A percentile compares a stretch with the other conserved stretches of the same genome.
phyloP scores from a whole-genome alignment of 2,329 filamentous ascomycete genomes.

The Aspergillus quadricinctus region DNA sequence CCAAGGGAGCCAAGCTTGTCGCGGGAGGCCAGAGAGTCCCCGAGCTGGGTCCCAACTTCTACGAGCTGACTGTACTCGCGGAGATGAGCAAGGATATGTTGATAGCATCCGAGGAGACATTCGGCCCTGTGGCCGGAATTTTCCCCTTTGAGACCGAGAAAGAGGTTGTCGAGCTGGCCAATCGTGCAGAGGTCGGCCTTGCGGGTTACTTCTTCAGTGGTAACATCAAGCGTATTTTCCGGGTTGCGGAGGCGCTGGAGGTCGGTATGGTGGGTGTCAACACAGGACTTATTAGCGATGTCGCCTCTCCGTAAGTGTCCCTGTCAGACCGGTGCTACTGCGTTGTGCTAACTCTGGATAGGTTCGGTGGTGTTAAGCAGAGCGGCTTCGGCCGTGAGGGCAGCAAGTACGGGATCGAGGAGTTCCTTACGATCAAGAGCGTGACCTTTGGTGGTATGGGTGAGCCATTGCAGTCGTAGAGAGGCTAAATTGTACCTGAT shows the following conservation, averaged over 20 bases:
- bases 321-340: background rate
- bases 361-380: conserved; percentile 80
- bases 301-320: conserved; percentile 44
- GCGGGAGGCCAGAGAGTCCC: conserved; percentile 70
- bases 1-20: conserved; percentile 71
- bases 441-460: conserved; percentile 62
- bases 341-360: conserved; percentile 20
- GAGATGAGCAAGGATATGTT: conserved; percentile 84
- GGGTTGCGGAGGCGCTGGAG: conserved; percentile 55
- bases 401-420: conserved; percentile 69
- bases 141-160: conserved; percentile 86
- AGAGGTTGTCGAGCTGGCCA: conserved; percentile 81
- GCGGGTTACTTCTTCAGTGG: conserved; percentile 89
- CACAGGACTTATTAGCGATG: conserved; percentile 60
- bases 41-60: conserved; percentile 80
- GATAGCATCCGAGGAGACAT: conserved; percentile 84
- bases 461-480: conserved; percentile 49
- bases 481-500: background rate
- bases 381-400: conserved; percentile 78
- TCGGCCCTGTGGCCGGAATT: conserved; percentile 85
- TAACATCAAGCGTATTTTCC: conserved; percentile 55
- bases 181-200: conserved; percentile 76
- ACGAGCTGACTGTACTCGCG: conserved; percentile 80
- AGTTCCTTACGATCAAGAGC: conserved; percentile 72
- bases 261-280: conserved; percentile 60